These are phyloP conservation scores for Linnemannia exigua DNA, from an alignment of 192 early-diverging fungal genomes.

Conservation along the genomic window DNA sequence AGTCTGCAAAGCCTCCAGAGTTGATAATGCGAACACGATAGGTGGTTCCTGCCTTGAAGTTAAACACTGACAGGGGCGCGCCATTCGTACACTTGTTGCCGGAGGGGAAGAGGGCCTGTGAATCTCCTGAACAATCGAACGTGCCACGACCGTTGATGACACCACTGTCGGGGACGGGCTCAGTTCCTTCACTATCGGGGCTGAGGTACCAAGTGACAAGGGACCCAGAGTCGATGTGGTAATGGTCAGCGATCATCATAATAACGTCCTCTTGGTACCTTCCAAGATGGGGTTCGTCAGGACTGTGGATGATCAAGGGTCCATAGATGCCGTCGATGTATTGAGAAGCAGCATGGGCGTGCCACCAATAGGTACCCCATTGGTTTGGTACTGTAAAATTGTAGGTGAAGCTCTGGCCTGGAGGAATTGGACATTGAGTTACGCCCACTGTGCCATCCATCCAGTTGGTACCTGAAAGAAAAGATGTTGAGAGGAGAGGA, in stretches of 20 bases:
- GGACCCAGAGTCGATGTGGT: slow-evolving; percentile 39
- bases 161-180: slow-evolving; percentile 44
- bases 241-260: slow-evolving; percentile 57
- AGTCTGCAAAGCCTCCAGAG: slow-evolving; percentile 38
- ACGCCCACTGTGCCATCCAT: slow-evolving; percentile 63
- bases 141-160: slow-evolving; percentile 32
- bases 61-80: slow-evolving; percentile 32
- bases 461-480: slow-evolving; percentile 46
- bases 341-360: slow-evolving; percentile 57
- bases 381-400: slow-evolving; percentile 56
- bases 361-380: slow-evolving; percentile 66
- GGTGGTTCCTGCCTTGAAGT: slow-evolving; percentile 31
- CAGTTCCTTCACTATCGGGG: slow-evolving; percentile 31
- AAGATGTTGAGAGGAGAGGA: neutral
- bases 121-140: slow-evolving; percentile 33
- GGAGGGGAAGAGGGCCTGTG: slow-evolving; percentile 26
- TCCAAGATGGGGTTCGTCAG: slow-evolving; percentile 45
- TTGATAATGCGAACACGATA: slow-evolving; percentile 59
- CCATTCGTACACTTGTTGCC: slow-evolving; percentile 22
- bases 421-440: slow-evolving; percentile 59
- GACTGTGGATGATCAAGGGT: slow-evolving; percentile 48
- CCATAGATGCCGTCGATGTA: slow-evolving; percentile 55
- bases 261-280: slow-evolving; percentile 60
- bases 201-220: slow-evolving; percentile 56
- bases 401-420: slow-evolving; percentile 56